Base-by-base conservation (phyloP, 306 rosid genomes). In the Luffa aegyptiaca region DNA sequence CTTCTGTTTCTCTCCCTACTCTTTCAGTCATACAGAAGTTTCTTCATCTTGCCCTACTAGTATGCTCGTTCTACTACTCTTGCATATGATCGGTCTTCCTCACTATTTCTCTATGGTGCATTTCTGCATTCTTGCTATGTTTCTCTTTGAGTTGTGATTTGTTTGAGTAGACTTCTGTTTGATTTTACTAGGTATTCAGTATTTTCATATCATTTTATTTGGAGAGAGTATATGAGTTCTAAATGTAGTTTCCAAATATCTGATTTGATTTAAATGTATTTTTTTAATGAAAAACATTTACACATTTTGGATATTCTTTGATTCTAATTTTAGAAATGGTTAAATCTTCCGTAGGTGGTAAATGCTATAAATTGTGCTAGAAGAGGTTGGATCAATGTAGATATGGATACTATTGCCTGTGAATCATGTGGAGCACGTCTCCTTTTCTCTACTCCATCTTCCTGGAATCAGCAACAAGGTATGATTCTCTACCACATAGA, bases 351-450 rank as follows among this genome's bases (percentile, higher is more conserved):
- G 21, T 87, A 95, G 98, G 89, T 83, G 58, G 94, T 89, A 31
- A 91, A 90, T 86, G 97, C 97, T 73, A 83, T 95, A 82, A 95
- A 93, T 88, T 95, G 97, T 90, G 97, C 94, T 77, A 89, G 97
- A 75, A 90, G 97, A 83, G 98, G 98, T 81, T 95, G 98, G 98
- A 81, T 89, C 86, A 92, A 91, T 84, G 90, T 88, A 58, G 98
- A 90, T 64, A 77, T 85, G 80, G 98, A 95, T 78, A 93, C 82
- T 58, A 86, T 95, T 83, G 82, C 88, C 42, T 95, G 98, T 89
- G 96, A 95, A 84, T 86, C 92, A 17, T 95, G 98, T n/a, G 88
- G 92, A 41, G 88, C 97, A 6, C 97, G 96, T 0, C 85, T 95
- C 73, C 84, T 91, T 77, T 91, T 95, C 83, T 82, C 92, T 73